Base-by-base conservation (phyloP, 1,284 basidiomycete genomes). In the Heterobasidion irregulare region DNA sequence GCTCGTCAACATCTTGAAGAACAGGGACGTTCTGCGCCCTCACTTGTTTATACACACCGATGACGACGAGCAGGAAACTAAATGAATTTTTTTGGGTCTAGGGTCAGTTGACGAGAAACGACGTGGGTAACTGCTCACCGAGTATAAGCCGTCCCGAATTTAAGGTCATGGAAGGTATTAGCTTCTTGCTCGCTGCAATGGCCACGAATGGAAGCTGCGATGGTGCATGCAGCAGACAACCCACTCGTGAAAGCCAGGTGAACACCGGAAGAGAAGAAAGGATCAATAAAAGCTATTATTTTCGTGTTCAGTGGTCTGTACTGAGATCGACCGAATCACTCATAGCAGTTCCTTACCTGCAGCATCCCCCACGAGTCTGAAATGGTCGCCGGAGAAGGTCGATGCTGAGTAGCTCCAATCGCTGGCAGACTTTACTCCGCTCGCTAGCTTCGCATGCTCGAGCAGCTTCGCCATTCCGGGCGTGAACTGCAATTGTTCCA, bases 21-120 rank as follows among this genome's bases (percentile, higher is more conserved):
- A 80, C 70, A 12, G 73, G 67, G 5, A 64, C 61, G 1, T 65
- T 62, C 61, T 79, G 77, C 6, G 70, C 62, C 6, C 67, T 70
- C 38, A 80, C 79, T 59, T 80, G 78, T 56, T 72, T 72, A 63
- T 81, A 81, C 0, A 74, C 72, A 16, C 73, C 71, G 34, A 80
- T 65, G 3, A 80, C 77, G 50, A 79, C 76, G 44, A 81, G 57
- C 26, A 79, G 62, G 63, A 79, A 79, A 34, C 77, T 78, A 47
- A 2, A 33, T 15, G 7, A n/a, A 19, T 10, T 26, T 16, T 16
- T 8, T 13, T 8, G 2, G 0, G 12, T 44, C 33, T 13, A 7
- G 8, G 8, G 13, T 53, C 32, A 53, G 19, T n/a, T 36, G 12
- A 32, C 2, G n/a, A 45, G 2, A 18, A 61, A 54, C 34, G 19